Evolutionary conservation across 139 green algal species (phyloP).

Genomic region (Chlamydomonas sp.): DNA sequence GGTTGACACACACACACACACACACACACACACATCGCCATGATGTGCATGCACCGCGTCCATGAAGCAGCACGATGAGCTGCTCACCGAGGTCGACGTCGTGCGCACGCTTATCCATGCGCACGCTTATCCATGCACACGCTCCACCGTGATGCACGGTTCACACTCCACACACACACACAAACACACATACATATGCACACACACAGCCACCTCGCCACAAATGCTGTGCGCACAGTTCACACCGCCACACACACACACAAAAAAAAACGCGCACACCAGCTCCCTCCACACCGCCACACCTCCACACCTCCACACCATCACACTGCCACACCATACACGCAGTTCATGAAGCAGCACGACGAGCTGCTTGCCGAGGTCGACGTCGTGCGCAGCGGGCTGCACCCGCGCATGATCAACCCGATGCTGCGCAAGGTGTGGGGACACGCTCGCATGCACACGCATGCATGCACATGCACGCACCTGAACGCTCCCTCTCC

Average conservation of each 20-base stretch:
- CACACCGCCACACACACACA: neutral
- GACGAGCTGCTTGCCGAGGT: conserved; percentile 10
- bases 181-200: neutral
- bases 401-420: conserved; percentile 29
- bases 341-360: conserved; percentile 13
- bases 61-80: too few relatives aligned
- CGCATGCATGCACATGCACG: neutral
- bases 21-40: too few relatives aligned
- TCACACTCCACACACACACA: neutral
- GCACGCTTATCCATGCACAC: too few relatives aligned
- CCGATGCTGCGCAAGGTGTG: conserved; percentile 15
- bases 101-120: too few relatives aligned
- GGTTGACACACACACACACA: too few relatives aligned
- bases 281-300: neutral
- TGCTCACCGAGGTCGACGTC: too few relatives aligned
- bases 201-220: too few relatives aligned
- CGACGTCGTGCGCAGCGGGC: conserved; percentile 20
- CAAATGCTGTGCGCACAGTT: neutral
- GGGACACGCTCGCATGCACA: too few relatives aligned
- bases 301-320: neutral
- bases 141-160: too few relatives aligned
- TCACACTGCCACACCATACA: neutral
- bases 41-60: too few relatives aligned
- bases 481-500: too few relatives aligned
- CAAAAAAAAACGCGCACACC: neutral